Conservation (phyloP, 345 rosid genomes). For the Triadica sebifera region DNA sequence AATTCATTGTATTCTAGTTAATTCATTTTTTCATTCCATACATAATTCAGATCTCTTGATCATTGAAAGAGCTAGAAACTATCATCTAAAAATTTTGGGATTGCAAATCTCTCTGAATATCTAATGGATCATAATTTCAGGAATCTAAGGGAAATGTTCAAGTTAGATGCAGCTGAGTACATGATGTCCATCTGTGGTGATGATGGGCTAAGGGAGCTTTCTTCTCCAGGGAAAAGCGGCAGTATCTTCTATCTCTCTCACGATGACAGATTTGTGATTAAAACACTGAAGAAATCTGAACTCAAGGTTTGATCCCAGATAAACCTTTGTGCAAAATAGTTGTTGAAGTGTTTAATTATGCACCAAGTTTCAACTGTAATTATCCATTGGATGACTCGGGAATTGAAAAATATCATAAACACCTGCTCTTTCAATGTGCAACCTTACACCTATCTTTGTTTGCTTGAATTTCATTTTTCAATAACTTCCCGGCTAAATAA, state of each 20-base stretch:
- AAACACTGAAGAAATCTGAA: slow-evolving; percentile 77
- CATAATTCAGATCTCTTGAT: neutral
- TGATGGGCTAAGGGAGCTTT: slow-evolving; percentile 78
- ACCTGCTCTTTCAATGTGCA: neutral
- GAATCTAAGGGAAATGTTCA: slow-evolving; percentile 96
- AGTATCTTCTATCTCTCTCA: slow-evolving; percentile 90
- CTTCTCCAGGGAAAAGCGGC: slow-evolving; percentile 96
- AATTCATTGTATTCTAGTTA: neutral
- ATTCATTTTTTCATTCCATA: neutral
- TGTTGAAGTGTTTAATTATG: neutral
- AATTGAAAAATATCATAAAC: neutral
- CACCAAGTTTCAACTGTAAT: neutral
- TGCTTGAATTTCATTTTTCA: neutral
- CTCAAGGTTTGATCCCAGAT: slow-evolving; percentile 62
- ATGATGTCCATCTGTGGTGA: slow-evolving; percentile 99
- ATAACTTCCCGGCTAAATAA: neutral
- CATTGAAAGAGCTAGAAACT: neutral
- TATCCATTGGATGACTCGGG: neutral
- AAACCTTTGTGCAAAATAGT: neutral
- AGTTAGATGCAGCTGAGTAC: slow-evolving; percentile 95
- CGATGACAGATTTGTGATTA: slow-evolving; percentile 87
- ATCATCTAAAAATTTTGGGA: neutral
- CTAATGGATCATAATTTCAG: slow-evolving; percentile 36
- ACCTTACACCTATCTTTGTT: neutral
- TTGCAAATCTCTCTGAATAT: slow-evolving; percentile 10